Evolutionary conservation across 352 stramenopile genomes (phyloP).

Genomic region (Elongisporangium anandrum): DNA sequence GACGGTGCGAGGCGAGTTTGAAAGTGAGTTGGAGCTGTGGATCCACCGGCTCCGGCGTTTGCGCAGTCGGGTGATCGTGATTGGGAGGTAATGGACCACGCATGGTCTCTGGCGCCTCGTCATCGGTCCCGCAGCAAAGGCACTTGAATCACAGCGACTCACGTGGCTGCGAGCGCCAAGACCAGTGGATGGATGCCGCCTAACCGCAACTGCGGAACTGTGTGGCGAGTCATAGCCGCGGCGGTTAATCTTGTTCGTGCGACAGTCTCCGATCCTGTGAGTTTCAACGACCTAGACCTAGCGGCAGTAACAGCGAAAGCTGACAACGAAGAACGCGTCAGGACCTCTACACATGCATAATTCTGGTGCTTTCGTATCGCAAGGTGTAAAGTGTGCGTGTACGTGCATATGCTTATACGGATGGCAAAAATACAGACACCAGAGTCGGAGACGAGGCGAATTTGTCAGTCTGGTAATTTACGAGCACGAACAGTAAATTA

Average conservation of each 20-base stretch:
- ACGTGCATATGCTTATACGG: not conserved
- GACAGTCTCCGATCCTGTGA: not conserved
- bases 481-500: not conserved
- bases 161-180: not conserved
- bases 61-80: not conserved
- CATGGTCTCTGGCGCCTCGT: not conserved
- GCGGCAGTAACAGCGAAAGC: no score
- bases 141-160: not conserved
- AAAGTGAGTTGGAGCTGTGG: not conserved
- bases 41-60: not conserved
- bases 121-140: not conserved
- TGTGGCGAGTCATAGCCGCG: not conserved
- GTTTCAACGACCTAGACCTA: not conserved
- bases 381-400: not conserved
- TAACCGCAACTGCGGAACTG: not conserved
- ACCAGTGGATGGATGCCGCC: not conserved
- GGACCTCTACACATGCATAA: not conserved
- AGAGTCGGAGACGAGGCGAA: not conserved
- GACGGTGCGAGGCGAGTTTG: not conserved
- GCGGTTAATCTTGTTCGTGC: not conserved
- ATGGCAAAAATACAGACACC: not conserved
- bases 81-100: not conserved
- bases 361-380: not conserved
- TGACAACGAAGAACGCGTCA: not conserved
- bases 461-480: not conserved